Percentiles rank a stretch among this genome's conserved stretches.
phyloP scores from a whole-genome alignment of 2,329 filamentous ascomycete genomes.

The Neonectria hederae region DNA sequence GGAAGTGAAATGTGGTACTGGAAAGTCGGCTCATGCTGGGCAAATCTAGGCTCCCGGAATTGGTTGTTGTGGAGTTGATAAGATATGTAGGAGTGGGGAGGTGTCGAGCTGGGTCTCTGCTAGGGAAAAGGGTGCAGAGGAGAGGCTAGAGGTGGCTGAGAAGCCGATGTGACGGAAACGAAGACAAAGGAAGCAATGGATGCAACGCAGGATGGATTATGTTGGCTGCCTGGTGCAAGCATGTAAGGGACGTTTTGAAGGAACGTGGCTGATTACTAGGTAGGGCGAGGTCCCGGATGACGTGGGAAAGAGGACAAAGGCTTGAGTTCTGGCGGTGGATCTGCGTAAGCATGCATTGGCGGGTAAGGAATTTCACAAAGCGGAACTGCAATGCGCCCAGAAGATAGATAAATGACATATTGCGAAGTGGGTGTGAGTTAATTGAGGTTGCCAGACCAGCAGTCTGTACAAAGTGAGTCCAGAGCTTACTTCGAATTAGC shows the following conservation, averaged over 20 bases:
- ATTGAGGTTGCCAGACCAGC: too few species aligned
- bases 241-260: constrained; percentile 8
- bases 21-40: background rate
- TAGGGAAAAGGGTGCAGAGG: background rate
- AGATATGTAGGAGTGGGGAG: background rate
- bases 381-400: background rate
- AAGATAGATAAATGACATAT: background rate
- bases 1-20: background rate
- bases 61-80: constrained; percentile 3
- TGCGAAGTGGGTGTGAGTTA: too few species aligned
- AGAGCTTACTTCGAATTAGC: too few species aligned
- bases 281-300: background rate
- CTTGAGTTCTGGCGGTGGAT: background rate
- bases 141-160: background rate
- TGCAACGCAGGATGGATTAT: background rate
- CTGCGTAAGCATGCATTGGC: background rate
- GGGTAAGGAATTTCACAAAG: background rate
- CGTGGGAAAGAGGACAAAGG: background rate
- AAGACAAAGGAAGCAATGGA: background rate
- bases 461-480: too few species aligned
- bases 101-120: background rate
- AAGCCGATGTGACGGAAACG: background rate
- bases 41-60: constrained; percentile 6
- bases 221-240: constrained; percentile 9
- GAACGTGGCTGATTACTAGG: constrained; percentile 5